Evolutionary conservation across 177 flowering plant genomes (phyloP), one percentile per base, ranked within the genome.

Genomic region (Telopea speciosissima): DNA sequence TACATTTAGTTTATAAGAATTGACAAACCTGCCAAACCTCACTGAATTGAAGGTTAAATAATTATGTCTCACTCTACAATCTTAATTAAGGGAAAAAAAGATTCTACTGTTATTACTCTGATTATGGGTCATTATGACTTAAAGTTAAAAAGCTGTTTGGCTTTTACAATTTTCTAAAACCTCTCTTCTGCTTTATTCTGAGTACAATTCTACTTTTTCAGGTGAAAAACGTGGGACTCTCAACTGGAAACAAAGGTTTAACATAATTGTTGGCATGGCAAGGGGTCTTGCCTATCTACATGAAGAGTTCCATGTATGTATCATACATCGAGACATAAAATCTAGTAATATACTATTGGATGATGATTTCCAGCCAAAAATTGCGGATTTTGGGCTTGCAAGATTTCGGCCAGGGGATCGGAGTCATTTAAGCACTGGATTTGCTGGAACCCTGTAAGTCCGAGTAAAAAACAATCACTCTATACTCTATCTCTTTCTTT

Each of bases 391-490:
- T 68, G 90, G 88, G 22, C 72, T 85, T 62, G 88, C 88, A 31
- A 81, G 87, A 72, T 86, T 80, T 66, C 77, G 83, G 13, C 87
- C 87, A 12, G 85, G 80, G 66, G 80, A 79, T 74, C 81, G 73
- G 65, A 81, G 79, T 72, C 90, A 87, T 78, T 66, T 87, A 40
- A 87, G 80, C 75, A 83, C 87, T 58, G 79, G 68, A 78, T 84
- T 87, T 74, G 91, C 88, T 11, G 91, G 91, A 62, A 87, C 89
- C 28, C 62, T 87, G 91, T 87, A 75, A 83, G 88, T 77, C 28
- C 0, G n/a, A n/a, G n/a, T n/a, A n/a, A n/a, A n/a, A n/a, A n/a
- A n/a, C n/a, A n/a, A n/a, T n/a, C n/a, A n/a, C n/a, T n/a, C n/a
- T n/a, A n/a, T n/a, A n/a, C n/a, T n/a, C n/a, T n/a, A n/a, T n/a